Evolutionary conservation across 2,329 filamentous ascomycete genomes (phyloP).

Genomic region (Aspergillus unguis): DNA sequence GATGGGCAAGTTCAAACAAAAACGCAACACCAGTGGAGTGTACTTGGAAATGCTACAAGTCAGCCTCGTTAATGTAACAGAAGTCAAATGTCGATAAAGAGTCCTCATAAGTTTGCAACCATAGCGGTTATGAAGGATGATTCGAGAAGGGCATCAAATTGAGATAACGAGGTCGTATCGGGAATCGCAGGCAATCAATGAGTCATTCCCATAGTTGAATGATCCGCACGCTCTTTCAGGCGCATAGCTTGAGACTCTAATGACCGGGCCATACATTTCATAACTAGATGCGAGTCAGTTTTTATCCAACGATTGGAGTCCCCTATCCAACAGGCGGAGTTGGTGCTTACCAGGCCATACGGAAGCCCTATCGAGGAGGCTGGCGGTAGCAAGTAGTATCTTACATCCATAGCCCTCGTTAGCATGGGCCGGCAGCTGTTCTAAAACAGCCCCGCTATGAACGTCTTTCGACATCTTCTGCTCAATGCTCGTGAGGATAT

Average conservation of each 20-base stretch:
- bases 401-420: constrained; percentile 78
- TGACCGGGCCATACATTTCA: constrained; percentile 65
- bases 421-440: constrained; percentile 56
- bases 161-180: neutral
- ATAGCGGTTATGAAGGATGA: neutral
- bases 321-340: neutral
- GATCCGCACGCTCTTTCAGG: constrained; percentile 57
- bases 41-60: constrained; percentile 6
- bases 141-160: neutral
- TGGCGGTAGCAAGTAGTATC: constrained; percentile 77
- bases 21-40: constrained; percentile 9
- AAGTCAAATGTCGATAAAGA: neutral
- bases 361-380: constrained; percentile 81
- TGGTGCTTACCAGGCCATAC: constrained; percentile 78
- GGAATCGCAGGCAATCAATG: neutral
- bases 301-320: neutral
- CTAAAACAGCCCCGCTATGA: constrained; percentile 50
- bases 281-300: constrained; percentile 47
- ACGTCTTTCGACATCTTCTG: constrained; percentile 68
- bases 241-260: constrained; percentile 62
- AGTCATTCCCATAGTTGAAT: constrained; percentile 29
- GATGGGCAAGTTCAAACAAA: constrained; percentile 5
- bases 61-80: constrained; percentile 7
- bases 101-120: neutral
- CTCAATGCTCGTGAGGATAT: constrained; percentile 73